These are phyloP conservation scores for Lanmaoa pseudosensibilis DNA, from an alignment of 768 basidiomycete species.

Conservation along the genomic window DNA sequence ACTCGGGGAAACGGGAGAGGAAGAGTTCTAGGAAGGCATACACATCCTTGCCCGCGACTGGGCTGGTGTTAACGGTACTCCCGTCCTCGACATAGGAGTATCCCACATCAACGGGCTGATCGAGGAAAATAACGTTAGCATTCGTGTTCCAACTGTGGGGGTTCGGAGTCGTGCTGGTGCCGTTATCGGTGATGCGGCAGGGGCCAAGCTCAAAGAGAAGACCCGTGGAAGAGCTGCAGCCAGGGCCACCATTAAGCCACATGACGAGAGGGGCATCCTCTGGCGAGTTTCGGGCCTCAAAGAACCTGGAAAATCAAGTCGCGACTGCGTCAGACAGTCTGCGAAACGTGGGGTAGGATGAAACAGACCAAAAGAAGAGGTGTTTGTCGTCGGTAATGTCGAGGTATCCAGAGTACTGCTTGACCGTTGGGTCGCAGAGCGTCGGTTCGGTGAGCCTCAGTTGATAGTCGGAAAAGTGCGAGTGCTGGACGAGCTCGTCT, in stretches of 20 bases:
- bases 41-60: conserved; percentile 88
- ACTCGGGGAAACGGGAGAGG: conserved; percentile 73
- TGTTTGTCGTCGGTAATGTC: conserved; percentile 79
- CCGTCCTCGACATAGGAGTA: conserved; percentile 83
- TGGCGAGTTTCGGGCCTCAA: conserved; percentile 78
- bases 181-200: conserved; percentile 69
- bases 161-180: conserved; percentile 71
- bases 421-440: conserved; percentile 75
- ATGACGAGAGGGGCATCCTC: conserved; percentile 78
- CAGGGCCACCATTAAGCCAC: conserved; percentile 87
- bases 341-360: not conserved
- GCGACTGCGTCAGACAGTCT: not conserved
- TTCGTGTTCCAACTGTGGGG: conserved; percentile 82
- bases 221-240: conserved; percentile 76
- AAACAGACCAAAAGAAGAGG: conserved; percentile 79
- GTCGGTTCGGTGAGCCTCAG: conserved; percentile 66
- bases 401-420: conserved; percentile 79
- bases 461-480: conserved; percentile 50
- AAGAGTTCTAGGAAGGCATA: conserved; percentile 83
- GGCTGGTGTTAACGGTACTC: conserved; percentile 73
- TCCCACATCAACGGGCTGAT: conserved; percentile 86
- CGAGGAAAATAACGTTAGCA: conserved; percentile 60
- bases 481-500: conserved; percentile 65
- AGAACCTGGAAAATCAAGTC: conserved; percentile 59
- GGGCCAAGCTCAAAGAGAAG: conserved; percentile 93